Percentiles rank a stretch among this genome's conserved stretches.
phyloP scores from a whole-genome alignment of 208 protist genomes.

The Acanthamoeba comandoni region DNA sequence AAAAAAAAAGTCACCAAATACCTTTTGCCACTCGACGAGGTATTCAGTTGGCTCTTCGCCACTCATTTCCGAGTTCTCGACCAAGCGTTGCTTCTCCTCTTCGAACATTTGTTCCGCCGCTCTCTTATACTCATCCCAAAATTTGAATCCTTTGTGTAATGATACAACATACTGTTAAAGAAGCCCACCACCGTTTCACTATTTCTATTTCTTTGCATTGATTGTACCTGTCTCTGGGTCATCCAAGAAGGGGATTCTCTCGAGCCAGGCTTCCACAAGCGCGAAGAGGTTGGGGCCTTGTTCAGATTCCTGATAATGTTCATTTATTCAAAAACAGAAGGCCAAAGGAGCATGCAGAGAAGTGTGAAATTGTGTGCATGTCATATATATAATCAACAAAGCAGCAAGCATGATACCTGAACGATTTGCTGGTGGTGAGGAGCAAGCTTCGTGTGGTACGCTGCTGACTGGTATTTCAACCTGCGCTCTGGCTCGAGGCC shows the following conservation, averaged over 20 bases:
- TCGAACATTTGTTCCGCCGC: constrained; percentile 76
- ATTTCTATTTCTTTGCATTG: no score
- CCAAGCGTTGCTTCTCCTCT: constrained; percentile 67
- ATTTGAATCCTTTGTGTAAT: no score
- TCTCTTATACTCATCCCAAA: constrained; percentile 56
- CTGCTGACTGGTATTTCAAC: constrained; percentile 45
- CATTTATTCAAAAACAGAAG: neutral
- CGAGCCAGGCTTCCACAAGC: constrained; percentile 83
- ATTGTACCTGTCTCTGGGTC: constrained; percentile 12
- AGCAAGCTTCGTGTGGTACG: constrained; percentile 49
- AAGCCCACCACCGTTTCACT: no score
- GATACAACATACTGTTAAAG: no score
- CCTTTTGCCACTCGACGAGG: constrained; percentile 79
- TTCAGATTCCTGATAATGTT: constrained; percentile 55
- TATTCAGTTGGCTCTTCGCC: constrained; percentile 74
- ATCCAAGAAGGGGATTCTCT: constrained; percentile 80
- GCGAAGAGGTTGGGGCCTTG: constrained; percentile 74
- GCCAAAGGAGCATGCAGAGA: no score
- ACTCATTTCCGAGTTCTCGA: constrained; percentile 66
- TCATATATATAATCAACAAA: constrained; percentile 44
- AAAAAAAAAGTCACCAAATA: constrained; percentile 70
- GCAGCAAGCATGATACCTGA: constrained; percentile 44
- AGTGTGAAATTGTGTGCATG: no score
- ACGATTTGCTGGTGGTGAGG: constrained; percentile 42
- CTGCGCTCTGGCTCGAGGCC: constrained; percentile 25